Evolutionary conservation across 768 basidiomycete species (phyloP).

Genomic region (Rhodotorula babjevae): DNA sequence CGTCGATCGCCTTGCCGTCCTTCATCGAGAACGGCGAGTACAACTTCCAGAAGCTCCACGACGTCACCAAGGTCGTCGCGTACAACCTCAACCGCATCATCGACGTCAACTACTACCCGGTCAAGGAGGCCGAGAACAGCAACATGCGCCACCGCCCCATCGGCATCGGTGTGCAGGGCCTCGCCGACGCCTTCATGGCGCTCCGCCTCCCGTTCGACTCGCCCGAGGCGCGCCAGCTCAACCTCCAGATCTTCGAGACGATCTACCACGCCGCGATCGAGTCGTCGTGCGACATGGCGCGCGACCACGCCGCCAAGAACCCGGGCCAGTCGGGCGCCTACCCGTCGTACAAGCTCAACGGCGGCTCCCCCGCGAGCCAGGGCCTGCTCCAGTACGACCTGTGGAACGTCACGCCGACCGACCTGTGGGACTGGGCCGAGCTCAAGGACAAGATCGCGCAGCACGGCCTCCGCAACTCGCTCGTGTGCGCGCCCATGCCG

Average conservation of each 20-base stretch:
- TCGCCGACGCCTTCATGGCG: slow-evolving; percentile 97
- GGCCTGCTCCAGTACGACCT: slow-evolving; percentile 91
- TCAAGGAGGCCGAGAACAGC: slow-evolving; percentile 80
- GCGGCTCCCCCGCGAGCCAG: slow-evolving; percentile 80
- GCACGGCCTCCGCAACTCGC: slow-evolving; percentile 80
- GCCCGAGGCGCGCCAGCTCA: slow-evolving; percentile 74
- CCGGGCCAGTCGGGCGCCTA: slow-evolving; percentile 41
- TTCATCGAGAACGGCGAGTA: slow-evolving; percentile 65
- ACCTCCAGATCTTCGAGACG: slow-evolving; percentile 95
- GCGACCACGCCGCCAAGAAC: slow-evolving; percentile 56
- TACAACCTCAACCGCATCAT: slow-evolving; percentile 92
- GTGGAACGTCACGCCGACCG: slow-evolving; percentile 84
- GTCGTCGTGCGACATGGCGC: slow-evolving; percentile 65
- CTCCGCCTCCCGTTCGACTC: slow-evolving; percentile 94
- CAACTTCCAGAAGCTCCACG: slow-evolving; percentile 92
- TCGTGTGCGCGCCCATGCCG: slow-evolving; percentile 94
- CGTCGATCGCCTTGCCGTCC: slow-evolving; percentile 88
- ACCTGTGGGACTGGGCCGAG: slow-evolving; percentile 87
- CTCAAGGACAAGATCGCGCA: slow-evolving; percentile 80
- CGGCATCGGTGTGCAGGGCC: slow-evolving; percentile 93
- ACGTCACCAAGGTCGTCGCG: slow-evolving; percentile 85
- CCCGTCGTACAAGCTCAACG: slow-evolving; percentile 74
- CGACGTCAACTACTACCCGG: slow-evolving; percentile 91
- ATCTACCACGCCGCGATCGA: slow-evolving; percentile 95
- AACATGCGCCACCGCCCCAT: slow-evolving; percentile 98